Evolutionary conservation across 257 asterid species (phyloP).

Genomic region (Solanum rostratum): DNA sequence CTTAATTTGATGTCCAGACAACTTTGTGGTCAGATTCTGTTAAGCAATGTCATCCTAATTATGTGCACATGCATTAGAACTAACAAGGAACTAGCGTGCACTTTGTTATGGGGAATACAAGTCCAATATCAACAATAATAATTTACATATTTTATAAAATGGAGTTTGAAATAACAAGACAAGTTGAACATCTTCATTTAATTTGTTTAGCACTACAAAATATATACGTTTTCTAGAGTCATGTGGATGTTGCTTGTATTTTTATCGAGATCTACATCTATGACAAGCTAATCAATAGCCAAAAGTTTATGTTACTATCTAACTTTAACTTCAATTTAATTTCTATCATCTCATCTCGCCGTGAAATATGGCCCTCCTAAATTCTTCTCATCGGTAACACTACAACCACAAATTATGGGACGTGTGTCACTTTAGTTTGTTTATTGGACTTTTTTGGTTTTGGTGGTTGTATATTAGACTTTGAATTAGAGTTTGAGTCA

Average conservation of each 20-base stretch:
- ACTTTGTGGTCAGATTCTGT: not conserved
- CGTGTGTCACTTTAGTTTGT: not conserved
- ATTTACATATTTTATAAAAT: too few species aligned
- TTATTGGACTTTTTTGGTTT: not conserved
- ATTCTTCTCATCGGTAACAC: not conserved
- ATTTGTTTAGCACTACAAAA: not conserved
- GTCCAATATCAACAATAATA: too few species aligned
- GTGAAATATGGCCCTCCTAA: not conserved
- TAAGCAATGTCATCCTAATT: not conserved
- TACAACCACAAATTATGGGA: not conserved
- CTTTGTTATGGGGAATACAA: too few species aligned
- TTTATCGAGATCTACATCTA: not conserved
- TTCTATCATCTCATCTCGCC: not conserved
- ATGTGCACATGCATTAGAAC: not conserved
- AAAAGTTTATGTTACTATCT: not conserved
- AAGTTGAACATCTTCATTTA: not conserved
- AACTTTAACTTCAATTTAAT: not conserved
- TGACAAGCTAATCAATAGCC: not conserved
- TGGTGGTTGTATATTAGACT: not conserved
- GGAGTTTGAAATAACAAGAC: not conserved
- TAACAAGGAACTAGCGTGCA: too few species aligned
- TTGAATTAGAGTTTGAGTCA: not conserved
- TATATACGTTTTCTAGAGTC: not conserved
- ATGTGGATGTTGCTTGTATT: not conserved
- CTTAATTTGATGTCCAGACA: not conserved